Conservation (phyloP, 192 early-diverging fungal species). For the Spizellomyces punctatus region DNA sequence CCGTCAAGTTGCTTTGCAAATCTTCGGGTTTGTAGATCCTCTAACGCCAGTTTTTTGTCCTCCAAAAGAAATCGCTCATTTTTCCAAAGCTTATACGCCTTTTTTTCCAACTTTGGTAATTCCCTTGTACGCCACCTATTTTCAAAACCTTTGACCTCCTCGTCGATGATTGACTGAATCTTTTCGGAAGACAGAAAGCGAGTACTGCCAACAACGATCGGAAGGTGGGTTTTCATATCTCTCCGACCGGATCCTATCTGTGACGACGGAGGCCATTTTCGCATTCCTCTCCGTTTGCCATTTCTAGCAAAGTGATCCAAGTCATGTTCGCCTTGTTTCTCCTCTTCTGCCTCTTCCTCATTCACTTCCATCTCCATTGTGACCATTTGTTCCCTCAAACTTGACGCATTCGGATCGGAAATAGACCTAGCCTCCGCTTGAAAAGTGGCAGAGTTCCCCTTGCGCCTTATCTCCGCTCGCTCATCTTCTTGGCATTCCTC, state of each 20-base stretch:
- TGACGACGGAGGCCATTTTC: not conserved
- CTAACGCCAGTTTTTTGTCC: not conserved
- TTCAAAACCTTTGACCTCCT: slow-evolving; percentile 4
- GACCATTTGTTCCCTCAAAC: not conserved
- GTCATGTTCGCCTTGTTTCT: slow-evolving; percentile 4
- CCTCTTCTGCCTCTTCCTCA: not conserved
- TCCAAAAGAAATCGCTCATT: not conserved
- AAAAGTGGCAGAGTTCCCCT: not conserved
- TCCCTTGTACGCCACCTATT: slow-evolving; percentile 2
- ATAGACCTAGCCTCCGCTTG: not conserved
- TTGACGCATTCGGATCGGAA: not conserved
- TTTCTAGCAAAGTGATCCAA: slow-evolving; percentile 15
- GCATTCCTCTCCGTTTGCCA: not conserved
- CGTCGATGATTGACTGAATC: slow-evolving; percentile 10
- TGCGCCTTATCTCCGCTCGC: not conserved
- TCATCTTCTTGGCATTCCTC: slow-evolving; percentile 20
- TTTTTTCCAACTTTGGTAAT: slow-evolving; percentile 9
- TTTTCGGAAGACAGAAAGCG: slow-evolving; percentile 13
- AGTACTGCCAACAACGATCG: not conserved
- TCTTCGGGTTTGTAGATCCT: slow-evolving; percentile 12
- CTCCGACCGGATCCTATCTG: too few species aligned
- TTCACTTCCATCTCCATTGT: not conserved
- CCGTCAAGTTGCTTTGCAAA: slow-evolving; percentile 2
- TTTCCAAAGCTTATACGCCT: not conserved
- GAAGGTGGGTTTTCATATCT: too few species aligned